phyloP scores from a whole-genome alignment of 192 early-diverging fungal genomes.

The Gaertneriomyces sp. region DNA sequence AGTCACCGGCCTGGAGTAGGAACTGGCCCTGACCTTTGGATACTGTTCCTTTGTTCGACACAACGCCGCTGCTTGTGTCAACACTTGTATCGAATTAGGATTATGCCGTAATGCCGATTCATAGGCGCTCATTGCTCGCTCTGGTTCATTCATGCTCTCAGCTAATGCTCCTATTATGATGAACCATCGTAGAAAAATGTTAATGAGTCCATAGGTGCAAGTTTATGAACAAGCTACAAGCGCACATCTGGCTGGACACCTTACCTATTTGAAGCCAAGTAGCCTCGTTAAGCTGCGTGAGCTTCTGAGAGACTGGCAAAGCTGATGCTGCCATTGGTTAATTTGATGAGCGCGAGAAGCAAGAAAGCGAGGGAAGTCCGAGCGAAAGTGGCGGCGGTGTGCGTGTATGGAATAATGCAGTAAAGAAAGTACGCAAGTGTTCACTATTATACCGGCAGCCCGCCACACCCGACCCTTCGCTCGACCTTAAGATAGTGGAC shows the following conservation, averaged over 20 bases:
- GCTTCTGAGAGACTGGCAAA: conserved; percentile 17
- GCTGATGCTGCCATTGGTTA: too few relatives aligned
- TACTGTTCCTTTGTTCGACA: conserved; percentile 82
- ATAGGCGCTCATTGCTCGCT: conserved; percentile 81
- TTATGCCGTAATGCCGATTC: conserved; percentile 90
- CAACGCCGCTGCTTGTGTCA: conserved; percentile 77
- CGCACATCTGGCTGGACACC: not conserved
- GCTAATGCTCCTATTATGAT: conserved; percentile 57
- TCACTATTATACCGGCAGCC: not conserved
- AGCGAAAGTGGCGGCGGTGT: not conserved
- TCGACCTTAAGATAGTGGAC: not conserved
- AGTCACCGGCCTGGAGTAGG: not conserved
- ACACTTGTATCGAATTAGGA: conserved; percentile 78
- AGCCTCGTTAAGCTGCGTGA: conserved; percentile 31
- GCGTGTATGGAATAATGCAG: not conserved
- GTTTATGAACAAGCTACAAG: not conserved
- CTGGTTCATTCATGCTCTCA: conserved; percentile 72
- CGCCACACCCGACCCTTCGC: not conserved
- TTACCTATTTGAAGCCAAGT: conserved; percentile 39
- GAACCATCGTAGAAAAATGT: conserved; percentile 32
- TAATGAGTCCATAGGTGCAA: not conserved
- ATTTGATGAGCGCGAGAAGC: too few relatives aligned
- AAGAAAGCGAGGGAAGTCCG: not conserved
- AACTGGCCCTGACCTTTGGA: conserved; percentile 48
- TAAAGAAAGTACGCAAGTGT: not conserved